Evolutionary conservation across 2,329 filamentous ascomycete genomes (phyloP).

Genomic region (Aspergillus sp.): DNA sequence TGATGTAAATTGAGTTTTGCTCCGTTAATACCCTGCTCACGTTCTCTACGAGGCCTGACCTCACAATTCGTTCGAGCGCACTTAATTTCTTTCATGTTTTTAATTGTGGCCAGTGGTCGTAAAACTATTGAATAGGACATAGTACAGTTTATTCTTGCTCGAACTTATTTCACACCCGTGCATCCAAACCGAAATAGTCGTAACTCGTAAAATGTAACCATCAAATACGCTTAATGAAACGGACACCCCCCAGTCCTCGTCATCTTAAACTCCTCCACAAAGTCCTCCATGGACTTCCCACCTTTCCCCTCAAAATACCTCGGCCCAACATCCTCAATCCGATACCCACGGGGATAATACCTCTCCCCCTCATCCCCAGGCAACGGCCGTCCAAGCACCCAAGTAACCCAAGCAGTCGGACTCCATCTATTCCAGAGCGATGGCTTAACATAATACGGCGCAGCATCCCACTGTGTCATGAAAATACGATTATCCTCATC

Average conservation of each 20-base stretch:
- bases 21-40: constrained; percentile 30
- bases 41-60: constrained; percentile 22
- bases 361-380: constrained; percentile 44
- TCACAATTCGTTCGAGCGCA: constrained; percentile 32
- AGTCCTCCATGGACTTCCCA: constrained; percentile 16
- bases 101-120: constrained; percentile 22
- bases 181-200: too few relatives aligned
- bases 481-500: constrained; percentile 52
- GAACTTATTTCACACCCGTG: too few relatives aligned
- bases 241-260: constrained; percentile 44
- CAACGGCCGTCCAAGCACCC: constrained; percentile 40
- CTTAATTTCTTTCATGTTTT: constrained; percentile 30
- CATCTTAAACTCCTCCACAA: constrained; percentile 39
- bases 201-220: too few relatives aligned
- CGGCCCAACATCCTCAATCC: constrained; percentile 56
- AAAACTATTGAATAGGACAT: constrained; percentile 24
- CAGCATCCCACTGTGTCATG: constrained; percentile 49
- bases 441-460: constrained; percentile 59
- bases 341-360: constrained; percentile 45
- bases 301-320: constrained; percentile 48
- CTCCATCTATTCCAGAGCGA: constrained; percentile 59
- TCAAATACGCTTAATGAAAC: constrained; percentile 26
- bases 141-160: constrained; percentile 18
- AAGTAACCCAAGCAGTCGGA: constrained; percentile 46
- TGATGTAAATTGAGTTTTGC: constrained; percentile 24